Percentiles rank a stretch among this genome's conserved stretches.
These are phyloP conservation scores for Arthrobotrys pseudoclavata DNA, from an alignment of 2,329 filamentous ascomycete genomes.

Conservation along the genomic window DNA sequence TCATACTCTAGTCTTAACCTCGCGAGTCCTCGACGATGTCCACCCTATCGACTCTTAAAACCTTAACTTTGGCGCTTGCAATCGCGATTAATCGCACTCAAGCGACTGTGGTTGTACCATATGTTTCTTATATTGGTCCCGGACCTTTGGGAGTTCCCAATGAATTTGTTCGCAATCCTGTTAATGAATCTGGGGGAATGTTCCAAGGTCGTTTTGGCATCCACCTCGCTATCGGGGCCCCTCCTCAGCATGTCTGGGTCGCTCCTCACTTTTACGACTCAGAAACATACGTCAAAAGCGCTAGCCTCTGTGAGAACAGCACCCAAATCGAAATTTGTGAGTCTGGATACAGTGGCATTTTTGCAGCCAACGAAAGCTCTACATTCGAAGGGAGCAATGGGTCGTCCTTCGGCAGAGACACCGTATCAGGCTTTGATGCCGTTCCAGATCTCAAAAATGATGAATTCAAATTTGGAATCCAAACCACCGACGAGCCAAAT, in stretches of 20 bases:
- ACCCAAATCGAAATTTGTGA: constrained; percentile 3
- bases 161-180: constrained; percentile 18
- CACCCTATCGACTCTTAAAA: constrained; percentile 15
- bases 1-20: not conserved
- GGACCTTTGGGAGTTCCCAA: constrained; percentile 13
- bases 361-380: constrained; percentile 21
- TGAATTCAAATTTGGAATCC: not conserved
- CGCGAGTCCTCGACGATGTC: constrained; percentile 15
- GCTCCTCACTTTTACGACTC: constrained; percentile 31
- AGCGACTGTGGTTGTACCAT: constrained; percentile 27
- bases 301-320: not conserved
- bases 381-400: not conserved
- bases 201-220: constrained; percentile 29
- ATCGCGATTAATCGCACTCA: constrained; percentile 1
- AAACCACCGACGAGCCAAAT: not conserved
- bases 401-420: constrained; percentile 2
- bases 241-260: constrained; percentile 34
- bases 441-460: not conserved
- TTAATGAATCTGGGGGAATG: not conserved
- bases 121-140: not conserved
- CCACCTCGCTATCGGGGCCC: constrained; percentile 32
- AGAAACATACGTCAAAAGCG: constrained; percentile 16
- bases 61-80: constrained; percentile 10
- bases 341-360: not conserved
- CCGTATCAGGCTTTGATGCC: not conserved